Conservation (phyloP, 2,329 filamentous ascomycete genomes). For the Penicillium sp. region DNA sequence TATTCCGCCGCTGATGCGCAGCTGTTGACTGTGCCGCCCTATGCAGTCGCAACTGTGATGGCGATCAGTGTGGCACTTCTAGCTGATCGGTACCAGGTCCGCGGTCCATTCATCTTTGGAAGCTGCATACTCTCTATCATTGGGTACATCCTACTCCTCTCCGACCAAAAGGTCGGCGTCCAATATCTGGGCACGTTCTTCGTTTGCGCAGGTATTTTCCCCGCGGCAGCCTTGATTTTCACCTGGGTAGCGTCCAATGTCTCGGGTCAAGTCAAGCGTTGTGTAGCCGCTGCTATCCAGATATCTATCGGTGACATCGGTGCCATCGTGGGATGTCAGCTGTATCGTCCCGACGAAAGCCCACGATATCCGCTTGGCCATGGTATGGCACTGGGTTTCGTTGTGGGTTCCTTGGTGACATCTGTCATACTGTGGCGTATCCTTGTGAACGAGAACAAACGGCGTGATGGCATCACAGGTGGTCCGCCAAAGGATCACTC, state of each 20-base stretch:
- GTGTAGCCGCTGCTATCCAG: conserved; percentile 47
- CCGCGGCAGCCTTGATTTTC: conserved; percentile 22
- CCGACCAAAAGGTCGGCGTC: background rate
- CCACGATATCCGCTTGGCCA: conserved; percentile 66
- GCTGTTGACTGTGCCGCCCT: conserved; percentile 23
- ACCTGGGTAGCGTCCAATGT: conserved; percentile 12
- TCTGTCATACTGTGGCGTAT: conserved; percentile 57
- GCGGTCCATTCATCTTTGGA: conserved; percentile 20
- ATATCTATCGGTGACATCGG: conserved; percentile 72
- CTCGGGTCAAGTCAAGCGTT: conserved; percentile 41
- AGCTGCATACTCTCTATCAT: conserved; percentile 3
- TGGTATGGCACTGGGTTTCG: conserved; percentile 61
- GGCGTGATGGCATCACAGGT: conserved; percentile 4
- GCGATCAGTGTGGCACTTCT: conserved; percentile 20
- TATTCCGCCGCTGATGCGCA: conserved; percentile 46
- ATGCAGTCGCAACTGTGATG: conserved; percentile 24
- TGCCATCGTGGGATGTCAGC: conserved; percentile 63
- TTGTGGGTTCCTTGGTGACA: conserved; percentile 49
- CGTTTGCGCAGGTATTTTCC: conserved; percentile 36
- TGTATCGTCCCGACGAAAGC: conserved; percentile 55
- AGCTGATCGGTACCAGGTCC: conserved; percentile 24
- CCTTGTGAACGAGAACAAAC: conserved; percentile 55
- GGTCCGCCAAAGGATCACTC: conserved; percentile 30
- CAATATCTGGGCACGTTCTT: conserved; percentile 10
- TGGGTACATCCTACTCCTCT: conserved; percentile 9